Evolutionary conservation across 176 grass and related monocot species (phyloP).

Genomic region (Avena sativa): DNA sequence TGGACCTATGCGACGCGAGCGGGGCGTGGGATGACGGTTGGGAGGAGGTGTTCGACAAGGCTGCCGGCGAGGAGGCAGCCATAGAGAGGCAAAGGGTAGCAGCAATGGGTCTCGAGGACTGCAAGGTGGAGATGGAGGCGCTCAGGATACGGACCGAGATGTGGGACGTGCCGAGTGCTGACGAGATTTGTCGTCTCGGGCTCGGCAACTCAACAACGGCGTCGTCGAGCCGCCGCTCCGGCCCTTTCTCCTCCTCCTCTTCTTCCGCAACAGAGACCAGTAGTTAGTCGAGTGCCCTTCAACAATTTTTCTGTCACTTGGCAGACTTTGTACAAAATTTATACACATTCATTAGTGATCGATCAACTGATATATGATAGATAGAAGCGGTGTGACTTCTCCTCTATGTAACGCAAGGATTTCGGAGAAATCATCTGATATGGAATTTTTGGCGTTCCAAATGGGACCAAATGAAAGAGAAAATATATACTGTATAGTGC

Average conservation of each 20-base stretch:
- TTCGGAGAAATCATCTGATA: background rate
- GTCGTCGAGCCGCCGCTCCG: background rate
- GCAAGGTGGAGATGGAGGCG: slow-evolving; percentile 50
- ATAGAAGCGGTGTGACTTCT: background rate
- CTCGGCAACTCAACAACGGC: background rate
- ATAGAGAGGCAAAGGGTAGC: slow-evolving; percentile 31
- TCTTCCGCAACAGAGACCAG: no score
- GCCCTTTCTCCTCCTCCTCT: background rate
- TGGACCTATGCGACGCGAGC: slow-evolving; percentile 67
- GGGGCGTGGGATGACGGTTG: slow-evolving; percentile 62
- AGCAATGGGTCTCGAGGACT: slow-evolving; percentile 36
- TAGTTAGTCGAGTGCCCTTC: no score
- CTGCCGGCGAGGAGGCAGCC: slow-evolving; percentile 50
- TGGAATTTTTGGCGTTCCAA: background rate
- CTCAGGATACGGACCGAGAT: slow-evolving; percentile 10
- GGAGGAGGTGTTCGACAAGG: slow-evolving; percentile 63
- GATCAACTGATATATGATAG: background rate
- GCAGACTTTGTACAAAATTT: background rate
- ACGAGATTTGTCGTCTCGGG: slow-evolving; percentile 54
- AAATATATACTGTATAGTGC: no score
- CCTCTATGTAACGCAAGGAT: background rate
- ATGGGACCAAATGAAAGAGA: no score
- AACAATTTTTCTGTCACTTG: no score
- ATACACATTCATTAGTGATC: background rate
- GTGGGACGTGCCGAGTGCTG: slow-evolving; percentile 58